These are phyloP conservation scores for Primulina tabacum DNA, from an alignment of 257 asterid species.

Conservation along the genomic window DNA sequence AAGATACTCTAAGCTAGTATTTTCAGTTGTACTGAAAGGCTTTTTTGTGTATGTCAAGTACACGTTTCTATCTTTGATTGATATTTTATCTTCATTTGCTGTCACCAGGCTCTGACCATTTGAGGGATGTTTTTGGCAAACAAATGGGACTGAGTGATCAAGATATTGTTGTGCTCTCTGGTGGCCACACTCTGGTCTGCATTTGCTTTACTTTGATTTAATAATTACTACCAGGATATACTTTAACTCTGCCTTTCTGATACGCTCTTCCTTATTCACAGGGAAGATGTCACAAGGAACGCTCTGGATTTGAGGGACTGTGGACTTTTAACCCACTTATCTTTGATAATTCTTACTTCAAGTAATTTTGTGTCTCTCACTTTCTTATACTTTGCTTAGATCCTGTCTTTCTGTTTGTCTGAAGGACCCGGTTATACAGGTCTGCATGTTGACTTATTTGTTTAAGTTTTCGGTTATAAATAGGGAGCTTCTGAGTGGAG, in stretches of 20 bases:
- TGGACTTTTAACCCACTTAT: conserved; percentile 57
- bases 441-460: neutral
- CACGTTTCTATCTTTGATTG: neutral
- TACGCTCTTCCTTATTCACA: conserved; percentile 17
- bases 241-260: neutral
- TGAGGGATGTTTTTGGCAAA: conserved; percentile 49
- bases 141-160: conserved; percentile 49
- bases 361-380: conserved; percentile 25
- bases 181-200: conserved; percentile 52
- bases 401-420: neutral
- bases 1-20: neutral
- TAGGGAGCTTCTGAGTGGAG: conserved; percentile 68
- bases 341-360: conserved; percentile 53
- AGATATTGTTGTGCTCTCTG: conserved; percentile 54
- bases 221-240: neutral
- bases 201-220: neutral
- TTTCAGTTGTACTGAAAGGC: neutral
- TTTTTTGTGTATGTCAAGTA: neutral
- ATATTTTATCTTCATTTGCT: neutral
- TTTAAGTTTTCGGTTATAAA: neutral
- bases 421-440: neutral
- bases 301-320: conserved; percentile 54
- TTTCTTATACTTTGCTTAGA: neutral
- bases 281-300: conserved; percentile 58
- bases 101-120: conserved; percentile 41